Evolutionary conservation across 352 stramenopile species (phyloP).

Genomic region (Phytophthora uliginosa): DNA sequence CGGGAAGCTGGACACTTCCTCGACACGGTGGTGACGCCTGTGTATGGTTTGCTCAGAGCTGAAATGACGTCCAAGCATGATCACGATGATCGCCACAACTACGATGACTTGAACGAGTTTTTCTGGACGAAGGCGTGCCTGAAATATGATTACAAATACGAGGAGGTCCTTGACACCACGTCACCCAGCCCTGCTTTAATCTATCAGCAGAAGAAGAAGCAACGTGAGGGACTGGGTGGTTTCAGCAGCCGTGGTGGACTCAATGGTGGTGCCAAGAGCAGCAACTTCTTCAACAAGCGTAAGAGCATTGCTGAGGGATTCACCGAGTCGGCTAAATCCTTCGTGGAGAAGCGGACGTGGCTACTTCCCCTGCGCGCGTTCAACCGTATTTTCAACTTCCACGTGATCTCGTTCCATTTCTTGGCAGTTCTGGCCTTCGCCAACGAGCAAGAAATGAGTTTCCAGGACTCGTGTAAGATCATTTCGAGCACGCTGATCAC

Average conservation of each 20-base stretch:
- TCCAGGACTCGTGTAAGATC: slow-evolving; percentile 84
- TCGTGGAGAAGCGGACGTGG: slow-evolving; percentile 98
- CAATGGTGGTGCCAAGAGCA: slow-evolving; percentile 29
- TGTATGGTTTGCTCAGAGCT: slow-evolving; percentile 90
- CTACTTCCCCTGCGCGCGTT: slow-evolving; percentile 96
- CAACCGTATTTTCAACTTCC: slow-evolving; percentile 97
- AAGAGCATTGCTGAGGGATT: slow-evolving; percentile 94
- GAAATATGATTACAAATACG: slow-evolving; percentile 94
- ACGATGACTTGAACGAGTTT: slow-evolving; percentile 99
- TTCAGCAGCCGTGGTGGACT: slow-evolving; percentile 38
- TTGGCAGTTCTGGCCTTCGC: slow-evolving; percentile 94
- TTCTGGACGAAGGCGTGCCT: slow-evolving; percentile 98
- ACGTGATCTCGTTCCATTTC: slow-evolving; percentile 98
- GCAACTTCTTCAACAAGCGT: slow-evolving; percentile 51
- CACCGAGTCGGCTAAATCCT: slow-evolving; percentile 95
- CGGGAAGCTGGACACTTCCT: slow-evolving; percentile 97
- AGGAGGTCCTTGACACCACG: slow-evolving; percentile 80
- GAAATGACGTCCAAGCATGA: slow-evolving; percentile 94
- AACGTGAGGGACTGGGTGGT: slow-evolving; percentile 47
- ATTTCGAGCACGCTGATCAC: slow-evolving; percentile 95
- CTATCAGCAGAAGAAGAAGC: slow-evolving; percentile 65
- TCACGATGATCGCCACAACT: slow-evolving; percentile 97
- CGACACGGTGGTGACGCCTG: slow-evolving; percentile 97
- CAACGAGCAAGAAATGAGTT: slow-evolving; percentile 92
- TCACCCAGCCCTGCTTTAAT: slow-evolving; percentile 69